phyloP scores from a whole-genome alignment of 2,329 filamentous ascomycete genomes.

The Cercospora brassicicola region DNA sequence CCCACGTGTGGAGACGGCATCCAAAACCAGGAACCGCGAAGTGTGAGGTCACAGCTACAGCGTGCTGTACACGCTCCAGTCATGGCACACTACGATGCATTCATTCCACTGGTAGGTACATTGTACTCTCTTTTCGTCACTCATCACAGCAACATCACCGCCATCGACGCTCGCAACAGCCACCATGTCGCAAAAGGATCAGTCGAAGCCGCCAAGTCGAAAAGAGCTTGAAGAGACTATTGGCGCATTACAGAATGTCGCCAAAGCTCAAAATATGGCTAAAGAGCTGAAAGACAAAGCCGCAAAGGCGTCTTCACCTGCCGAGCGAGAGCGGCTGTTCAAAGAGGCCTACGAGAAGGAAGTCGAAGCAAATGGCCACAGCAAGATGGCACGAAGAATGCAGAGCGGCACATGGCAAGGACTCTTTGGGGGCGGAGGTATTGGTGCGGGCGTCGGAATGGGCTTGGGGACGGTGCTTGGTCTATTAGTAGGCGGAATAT shows the following conservation, averaged over 20 bases:
- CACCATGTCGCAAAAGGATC: neutral
- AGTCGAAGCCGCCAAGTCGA: constrained; percentile 5
- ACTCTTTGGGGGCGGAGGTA: constrained; percentile 44
- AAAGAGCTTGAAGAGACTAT: constrained; percentile 30
- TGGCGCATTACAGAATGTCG: constrained; percentile 28
- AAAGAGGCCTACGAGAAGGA: constrained; percentile 38
- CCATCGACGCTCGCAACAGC: neutral
- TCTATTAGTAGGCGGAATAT: constrained; percentile 35
- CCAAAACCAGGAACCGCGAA: neutral
- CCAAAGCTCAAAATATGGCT: constrained; percentile 27
- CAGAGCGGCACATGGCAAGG: constrained; percentile 45
- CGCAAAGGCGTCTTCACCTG: constrained; percentile 24
- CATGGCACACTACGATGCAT: neutral
- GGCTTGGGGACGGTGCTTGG: constrained; percentile 47
- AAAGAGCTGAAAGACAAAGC: constrained; percentile 28
- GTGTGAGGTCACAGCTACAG: neutral
- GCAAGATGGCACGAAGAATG: constrained; percentile 32
- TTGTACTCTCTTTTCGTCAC: neutral
- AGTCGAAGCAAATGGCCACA: constrained; percentile 34
- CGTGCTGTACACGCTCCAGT: neutral
- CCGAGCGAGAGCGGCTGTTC: constrained; percentile 32
- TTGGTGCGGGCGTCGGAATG: constrained; percentile 44
- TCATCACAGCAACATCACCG: neutral
- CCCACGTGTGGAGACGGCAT: neutral
- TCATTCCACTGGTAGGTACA: neutral